Evolutionary conservation across 306 rosid species (phyloP), one percentile per base, ranked within the genome.

Genomic region (Quercus ilex): DNA sequence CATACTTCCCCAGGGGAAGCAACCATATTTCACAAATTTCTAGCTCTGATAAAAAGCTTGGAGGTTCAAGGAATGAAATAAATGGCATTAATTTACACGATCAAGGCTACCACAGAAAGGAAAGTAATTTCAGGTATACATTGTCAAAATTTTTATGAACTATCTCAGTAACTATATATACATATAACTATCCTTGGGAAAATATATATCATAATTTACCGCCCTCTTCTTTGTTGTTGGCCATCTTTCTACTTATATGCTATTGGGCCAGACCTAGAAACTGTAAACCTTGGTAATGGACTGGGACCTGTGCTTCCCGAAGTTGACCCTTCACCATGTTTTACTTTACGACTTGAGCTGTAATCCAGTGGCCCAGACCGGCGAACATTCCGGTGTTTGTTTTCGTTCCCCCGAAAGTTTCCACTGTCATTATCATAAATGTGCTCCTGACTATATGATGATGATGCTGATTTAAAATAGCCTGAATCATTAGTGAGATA

Each of bases 331-430:
- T 95, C 99, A 46, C 74, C 84, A 46, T 82, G 70, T 82, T 91
- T 91, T 2, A 80, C 77, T 81, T 85, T 90, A 3, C 97, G 89
- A 84, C 87, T 91, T 68, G 94, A 89, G 68, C 93, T 83, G 81
- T 95, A 95, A 86, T 91, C 99, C 82, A 95, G 87, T 0, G 99
- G 99, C 19, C 99, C 99, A 13, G 96, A 95, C 28, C 97, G 90
- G 43, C 94, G 97, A 20, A 67, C 49, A 21, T 87, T 89, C 38
- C 91, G 75, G 69, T 87, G 94, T 85, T 77, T 86, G 82, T 67
- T 82, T 59, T 89, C 96, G 55, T 74, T 78, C 80, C 85, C 86
- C 62, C 90, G 80, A 60, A 80, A 38, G 83, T 85, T 88, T 77
- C 91, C 88, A 68, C 81, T 72, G 75, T 89, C 96, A 74, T 76